phyloP scores from a whole-genome alignment of 768 basidiomycete species.

The Dioszegia hungarica region DNA sequence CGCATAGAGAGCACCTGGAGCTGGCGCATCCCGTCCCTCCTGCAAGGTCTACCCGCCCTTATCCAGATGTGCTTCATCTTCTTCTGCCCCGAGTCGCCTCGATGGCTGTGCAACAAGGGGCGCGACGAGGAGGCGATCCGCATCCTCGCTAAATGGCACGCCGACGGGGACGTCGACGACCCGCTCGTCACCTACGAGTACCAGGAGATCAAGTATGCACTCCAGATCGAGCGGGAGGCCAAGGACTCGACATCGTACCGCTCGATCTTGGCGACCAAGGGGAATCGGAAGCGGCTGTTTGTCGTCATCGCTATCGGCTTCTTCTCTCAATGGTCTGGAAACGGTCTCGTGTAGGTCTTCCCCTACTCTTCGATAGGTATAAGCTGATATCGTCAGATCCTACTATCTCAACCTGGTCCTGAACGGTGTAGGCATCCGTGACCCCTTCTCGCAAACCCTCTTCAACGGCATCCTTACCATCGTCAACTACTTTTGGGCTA shows the following conservation, averaged over 20 bases:
- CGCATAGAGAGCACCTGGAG: constrained; percentile 2
- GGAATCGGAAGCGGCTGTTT: constrained; percentile 65
- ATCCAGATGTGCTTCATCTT: constrained; percentile 57
- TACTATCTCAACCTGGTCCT: constrained; percentile 76
- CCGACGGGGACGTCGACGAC: constrained; percentile 60
- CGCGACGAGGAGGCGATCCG: constrained; percentile 63
- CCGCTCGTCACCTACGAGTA: constrained; percentile 47
- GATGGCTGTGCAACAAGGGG: constrained; percentile 75
- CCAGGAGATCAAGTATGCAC: constrained; percentile 63
- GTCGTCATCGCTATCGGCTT: constrained; percentile 64
- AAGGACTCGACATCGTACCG: constrained; percentile 54
- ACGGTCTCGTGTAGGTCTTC: constrained; percentile 53
- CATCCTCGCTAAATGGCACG: constrained; percentile 74
- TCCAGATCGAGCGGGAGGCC: constrained; percentile 61
- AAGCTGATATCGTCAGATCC: constrained; percentile 53
- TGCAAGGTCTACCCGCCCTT: constrained; percentile 35
- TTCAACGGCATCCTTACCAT: constrained; percentile 71
- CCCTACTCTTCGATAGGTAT: neutral
- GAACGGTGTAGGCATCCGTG: constrained; percentile 47
- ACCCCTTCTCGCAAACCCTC: constrained; percentile 57
- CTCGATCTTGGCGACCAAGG: constrained; percentile 60
- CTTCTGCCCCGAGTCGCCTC: constrained; percentile 76
- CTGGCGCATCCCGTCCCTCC: constrained; percentile 57
- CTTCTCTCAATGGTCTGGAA: constrained; percentile 71
- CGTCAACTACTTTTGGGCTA: constrained; percentile 60